Evolutionary conservation across 371 early-diverging fungal species (phyloP), one percentile per base, ranked within the genome.

Genomic region (Rhizomucor pusillus): DNA sequence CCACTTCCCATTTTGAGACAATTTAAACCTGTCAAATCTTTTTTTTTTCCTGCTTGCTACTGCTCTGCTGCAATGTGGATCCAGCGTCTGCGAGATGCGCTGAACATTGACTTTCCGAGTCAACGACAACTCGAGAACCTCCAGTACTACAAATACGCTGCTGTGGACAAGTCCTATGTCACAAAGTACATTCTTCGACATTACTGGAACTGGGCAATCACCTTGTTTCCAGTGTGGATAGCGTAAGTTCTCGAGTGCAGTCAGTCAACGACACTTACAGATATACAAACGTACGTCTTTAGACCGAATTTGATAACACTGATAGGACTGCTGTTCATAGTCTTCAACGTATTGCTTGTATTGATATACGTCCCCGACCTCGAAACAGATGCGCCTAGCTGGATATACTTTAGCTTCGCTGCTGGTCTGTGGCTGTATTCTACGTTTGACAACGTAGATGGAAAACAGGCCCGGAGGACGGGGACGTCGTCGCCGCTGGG

Each of bases 301-400:
- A 96, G 97, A 1, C 99, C 99, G 40, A 99, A 99, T 69, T 70
- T 95, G 41, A 97, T 99, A 59, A 99, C 99, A n/a, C 75, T 99
- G 46, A 81, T 90, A 47, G 99, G 99, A 14, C 84, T 99, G 41
- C 73, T 87, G 25, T 95, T 92, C 52, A 91, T 94, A 67, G 62
- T 95, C 13, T 57, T 84, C 45, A 92, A 94, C 71, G 69, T 97
- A n/a, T 50, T 84, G 74, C 57, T 88, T 43, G 82, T 86, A 14
- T 73, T 84, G 37, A 67, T 85, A 52, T 90, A 71, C 66, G 85
- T 87, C 52, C 94, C 92, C 23, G 88, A 89, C 59, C 76, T 96
- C 50, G 75, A 66, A 19, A 51, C 60, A 12, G 86, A 87, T 5
- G 89, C 81, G 11, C 95, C 95, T 7, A 63, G 78, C 19, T 95